Evolutionary conservation across 768 basidiomycete genomes (phyloP), one percentile per base, ranked within the genome.

Genomic region (Inosperma sp.): DNA sequence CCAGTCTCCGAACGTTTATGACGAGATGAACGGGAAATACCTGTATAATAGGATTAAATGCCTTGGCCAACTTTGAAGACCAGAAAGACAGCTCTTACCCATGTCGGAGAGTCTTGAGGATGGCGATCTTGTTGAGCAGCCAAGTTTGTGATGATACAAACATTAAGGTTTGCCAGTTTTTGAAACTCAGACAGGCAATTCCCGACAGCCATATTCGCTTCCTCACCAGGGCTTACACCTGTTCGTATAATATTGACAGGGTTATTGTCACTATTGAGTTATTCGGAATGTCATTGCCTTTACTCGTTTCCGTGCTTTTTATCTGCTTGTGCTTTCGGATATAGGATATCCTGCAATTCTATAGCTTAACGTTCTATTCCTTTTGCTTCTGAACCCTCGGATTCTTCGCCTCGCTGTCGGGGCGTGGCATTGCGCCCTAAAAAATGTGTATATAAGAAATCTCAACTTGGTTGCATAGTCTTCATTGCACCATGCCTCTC

Each of bases 1-100:
- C 91, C 95, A 42, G 92, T 86, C 62, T 82, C 86, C 60, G 93
- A 88, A 69, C 94, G 92, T 77, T 98, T 98, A 82, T 98, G 93
- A 70, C 95, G 82, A 64, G 93, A 95, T 58, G 93, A 83, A 64
- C 95, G 88, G 66, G 95, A 89, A 71, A 98, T 97, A 92, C 94
- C 94, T 93, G 61, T 16, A 26, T 19, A 51, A 5, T 48, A 48
- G 58, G 21, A 48, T 21, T 47, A 34, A 58, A 46, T 26, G 51
- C 37, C 14, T 49, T 34, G 48, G 52, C 27, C 34, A 25, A 13
- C 27, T 29, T 19, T 49, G 53, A 64, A 48, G 48, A 61, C 55
- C 56, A 46, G 34, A 46, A 48, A 48, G 33, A 62, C 71, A 70
- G 67, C 67, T 79, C 83, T 75, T 50, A 87, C 86, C 86, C 86